Percentiles rank a stretch among this genome's conserved stretches.
Evolutionary conservation across 495 filamentous ascomycete species (phyloP).

Genomic region (Cenococcum geophilum): DNA sequence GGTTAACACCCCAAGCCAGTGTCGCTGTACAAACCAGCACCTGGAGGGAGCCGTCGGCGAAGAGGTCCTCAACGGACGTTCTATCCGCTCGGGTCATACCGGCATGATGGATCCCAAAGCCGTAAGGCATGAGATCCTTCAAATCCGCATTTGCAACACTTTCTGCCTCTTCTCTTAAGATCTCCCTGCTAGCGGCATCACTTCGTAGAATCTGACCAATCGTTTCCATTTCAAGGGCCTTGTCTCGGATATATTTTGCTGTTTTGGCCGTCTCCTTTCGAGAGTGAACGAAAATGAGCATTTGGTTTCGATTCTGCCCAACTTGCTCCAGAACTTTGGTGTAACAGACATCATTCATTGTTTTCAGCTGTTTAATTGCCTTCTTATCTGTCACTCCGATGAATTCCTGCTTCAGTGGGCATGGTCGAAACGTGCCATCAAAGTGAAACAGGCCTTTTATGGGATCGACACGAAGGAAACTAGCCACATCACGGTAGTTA

Average conservation of each 20-base stretch:
- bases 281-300: conserved; percentile 98
- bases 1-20: conserved; percentile 91
- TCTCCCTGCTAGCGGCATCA: conserved; percentile 86
- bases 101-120: conserved; percentile 96
- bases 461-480: conserved; percentile 87
- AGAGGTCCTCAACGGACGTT: conserved; percentile 90
- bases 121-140: conserved; percentile 92
- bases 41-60: conserved; percentile 82
- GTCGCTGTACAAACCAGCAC: conserved; percentile 97
- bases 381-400: conserved; percentile 98
- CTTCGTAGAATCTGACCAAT: conserved; percentile 92
- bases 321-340: conserved; percentile 97
- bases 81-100: conserved; percentile 91
- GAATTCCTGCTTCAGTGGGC: conserved; percentile 92
- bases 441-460: conserved; percentile 89
- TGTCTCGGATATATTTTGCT: conserved; percentile 90
- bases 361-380: conserved; percentile 97
- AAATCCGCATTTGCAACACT: conserved; percentile 77
- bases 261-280: conserved; percentile 98
- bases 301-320: conserved; percentile 81
- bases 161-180: conserved; percentile 77
- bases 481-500: conserved; percentile 95
- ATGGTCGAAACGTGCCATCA: conserved; percentile 88
- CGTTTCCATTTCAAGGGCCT: conserved; percentile 89
- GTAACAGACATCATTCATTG: conserved; percentile 98